A percentile compares a stretch with the other conserved stretches of the same genome.
Conservation (phyloP, 768 basidiomycete species). For the Hypholoma fasciculare region DNA sequence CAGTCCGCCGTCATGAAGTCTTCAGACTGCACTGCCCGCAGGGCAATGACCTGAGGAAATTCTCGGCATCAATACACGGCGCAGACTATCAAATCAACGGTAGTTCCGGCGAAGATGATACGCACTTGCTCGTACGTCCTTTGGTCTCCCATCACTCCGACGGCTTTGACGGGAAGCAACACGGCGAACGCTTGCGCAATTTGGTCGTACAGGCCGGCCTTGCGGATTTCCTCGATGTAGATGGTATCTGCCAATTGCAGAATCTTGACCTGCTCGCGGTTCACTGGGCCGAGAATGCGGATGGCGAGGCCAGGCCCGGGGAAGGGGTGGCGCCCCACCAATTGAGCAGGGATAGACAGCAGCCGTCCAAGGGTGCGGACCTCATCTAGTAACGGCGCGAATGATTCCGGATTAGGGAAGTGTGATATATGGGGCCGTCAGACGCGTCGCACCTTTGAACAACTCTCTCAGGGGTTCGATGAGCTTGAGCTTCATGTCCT, state of each 20-base stretch:
- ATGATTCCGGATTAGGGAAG: constrained; percentile 1
- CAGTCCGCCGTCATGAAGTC: constrained; percentile 99
- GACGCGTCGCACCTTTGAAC: constrained; percentile 79
- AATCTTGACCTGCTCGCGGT: constrained; percentile 87
- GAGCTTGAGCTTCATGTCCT: constrained; percentile 98
- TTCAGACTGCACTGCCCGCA: constrained; percentile 95
- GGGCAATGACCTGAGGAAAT: constrained; percentile 72
- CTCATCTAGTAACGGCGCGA: constrained; percentile 63
- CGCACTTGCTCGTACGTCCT: constrained; percentile 92
- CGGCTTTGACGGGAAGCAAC: constrained; percentile 90
- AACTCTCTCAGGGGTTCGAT: constrained; percentile 97
- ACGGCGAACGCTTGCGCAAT: constrained; percentile 98
- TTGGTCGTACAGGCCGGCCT: constrained; percentile 87
- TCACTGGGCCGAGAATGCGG: constrained; percentile 95
- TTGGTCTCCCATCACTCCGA: constrained; percentile 96
- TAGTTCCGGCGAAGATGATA: neutral
- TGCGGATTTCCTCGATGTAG: constrained; percentile 97
- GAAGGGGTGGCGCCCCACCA: constrained; percentile 98
- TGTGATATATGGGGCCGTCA: neutral
- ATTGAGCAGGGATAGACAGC: constrained; percentile 85
- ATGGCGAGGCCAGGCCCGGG: constrained; percentile 98
- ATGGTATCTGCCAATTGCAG: constrained; percentile 92
- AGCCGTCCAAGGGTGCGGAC: constrained; percentile 91
- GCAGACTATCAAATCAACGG: neutral
- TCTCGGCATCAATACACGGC: constrained; percentile 8